Evolutionary conservation across 2,329 filamentous ascomycete species (phyloP), one percentile per base, ranked within the genome.

Genomic region (Lasiodiplodia sp.): DNA sequence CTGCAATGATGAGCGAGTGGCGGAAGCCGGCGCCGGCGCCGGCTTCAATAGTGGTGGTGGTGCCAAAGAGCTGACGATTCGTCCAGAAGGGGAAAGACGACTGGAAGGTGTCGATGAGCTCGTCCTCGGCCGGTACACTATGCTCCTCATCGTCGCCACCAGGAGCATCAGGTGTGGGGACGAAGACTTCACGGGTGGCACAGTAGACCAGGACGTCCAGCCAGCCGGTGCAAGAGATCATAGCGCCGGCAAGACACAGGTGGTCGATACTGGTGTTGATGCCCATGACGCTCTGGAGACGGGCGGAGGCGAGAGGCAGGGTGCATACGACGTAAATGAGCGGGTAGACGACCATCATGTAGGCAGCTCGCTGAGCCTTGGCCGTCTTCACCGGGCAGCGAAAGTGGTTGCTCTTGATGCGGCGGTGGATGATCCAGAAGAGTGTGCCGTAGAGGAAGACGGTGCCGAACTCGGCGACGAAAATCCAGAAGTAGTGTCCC

Each of bases 301-400:
- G 86, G 16, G 89, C 88, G 0, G 87, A 83, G 4, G 89, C 89
- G 0, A 92, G 82, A 0, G 90, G 90, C 0, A 89, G 82, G 0
- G 90, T 92, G 74, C 90, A 90, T n/a, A 90, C 72, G 7, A 91
- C 84, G 75, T 92, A 92, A 71, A 92, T 89, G 71, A 90, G 74
- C 0, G 90, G 90, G 70, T 92, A 92, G 8, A 91, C 82, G 37
- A 91, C 80, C 85, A 87, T 87, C 70, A 91, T 88, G 10, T 87
- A 81, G 6, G 84, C 79, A 53, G 85, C 82, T n/a, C 77, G 78
- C 47, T 74, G 72, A 31, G 78, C 73, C 55, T 77, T 75, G 23
- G 80, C 80, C 34, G 78, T 77, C 37, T 75, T 71, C 31, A 77
- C 77, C 60, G 78, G 75, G 8, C 71, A 72, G 3, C 72, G 66